A percentile compares a stretch with the other conserved stretches of the same genome.
phyloP scores from a whole-genome alignment of 139 green algal genomes.

The Picochlorum sp. region DNA sequence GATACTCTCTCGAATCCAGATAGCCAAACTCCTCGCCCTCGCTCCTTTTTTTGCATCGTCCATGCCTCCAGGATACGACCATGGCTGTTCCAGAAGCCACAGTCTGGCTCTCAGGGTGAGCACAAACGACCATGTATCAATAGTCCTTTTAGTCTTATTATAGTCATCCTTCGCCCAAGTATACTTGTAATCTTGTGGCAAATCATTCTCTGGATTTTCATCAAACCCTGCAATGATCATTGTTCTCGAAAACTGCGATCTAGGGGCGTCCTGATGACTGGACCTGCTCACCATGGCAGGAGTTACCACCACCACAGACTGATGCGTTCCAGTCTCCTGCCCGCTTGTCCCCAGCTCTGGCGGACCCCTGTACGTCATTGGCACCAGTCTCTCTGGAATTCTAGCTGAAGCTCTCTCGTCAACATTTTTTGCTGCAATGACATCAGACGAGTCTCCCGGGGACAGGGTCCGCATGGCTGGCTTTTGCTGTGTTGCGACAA shows the following conservation, averaged over 20 bases:
- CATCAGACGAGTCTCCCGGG: background rate
- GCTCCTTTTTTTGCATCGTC: constrained; percentile 33
- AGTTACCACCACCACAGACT: too few relatives aligned
- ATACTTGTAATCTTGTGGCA: constrained; percentile 42
- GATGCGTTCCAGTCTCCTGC: too few relatives aligned
- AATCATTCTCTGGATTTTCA: background rate
- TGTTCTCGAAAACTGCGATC: background rate
- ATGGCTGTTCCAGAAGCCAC: constrained; percentile 73
- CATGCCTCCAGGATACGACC: constrained; percentile 49
- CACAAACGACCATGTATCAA: constrained; percentile 83
- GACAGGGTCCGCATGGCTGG: background rate
- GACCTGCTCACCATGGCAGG: background rate
- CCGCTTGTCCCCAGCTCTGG: background rate
- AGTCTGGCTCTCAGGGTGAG: constrained; percentile 48
- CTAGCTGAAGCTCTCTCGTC: background rate
- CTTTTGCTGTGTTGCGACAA: background rate
- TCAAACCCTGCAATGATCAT: constrained; percentile 35
- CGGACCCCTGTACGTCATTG: background rate
- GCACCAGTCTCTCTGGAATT: background rate
- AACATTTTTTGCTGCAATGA: background rate
- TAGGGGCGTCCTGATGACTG: background rate
- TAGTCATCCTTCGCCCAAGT: constrained; percentile 74
- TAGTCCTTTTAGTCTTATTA: constrained; percentile 37
- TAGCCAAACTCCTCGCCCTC: constrained; percentile 20
- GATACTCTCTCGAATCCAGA: constrained; percentile 56